Evolutionary conservation across 805 yeast species (phyloP).

Genomic region (Lipomyces spencermartinsiae): DNA sequence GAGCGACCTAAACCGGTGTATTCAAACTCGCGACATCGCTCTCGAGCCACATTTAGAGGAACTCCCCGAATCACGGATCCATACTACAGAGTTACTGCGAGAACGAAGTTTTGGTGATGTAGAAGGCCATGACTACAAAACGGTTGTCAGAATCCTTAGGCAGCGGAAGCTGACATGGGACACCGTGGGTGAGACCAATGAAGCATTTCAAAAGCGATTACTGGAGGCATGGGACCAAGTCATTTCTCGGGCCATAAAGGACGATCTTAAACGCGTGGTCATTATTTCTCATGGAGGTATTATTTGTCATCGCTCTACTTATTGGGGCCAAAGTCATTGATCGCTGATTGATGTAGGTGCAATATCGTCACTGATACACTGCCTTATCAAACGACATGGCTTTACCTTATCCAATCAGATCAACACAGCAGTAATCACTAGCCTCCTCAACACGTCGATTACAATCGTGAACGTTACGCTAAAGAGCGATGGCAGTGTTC

Average conservation of each 20-base stretch:
- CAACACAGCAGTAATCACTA: slow-evolving; percentile 14
- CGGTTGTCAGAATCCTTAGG: slow-evolving; percentile 14
- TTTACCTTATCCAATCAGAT: slow-evolving; percentile 22
- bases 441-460: slow-evolving; percentile 30
- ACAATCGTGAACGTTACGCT: slow-evolving; percentile 26
- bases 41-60: slow-evolving; percentile 10
- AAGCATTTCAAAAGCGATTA: slow-evolving; percentile 15
- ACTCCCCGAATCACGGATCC: slow-evolving; percentile 19
- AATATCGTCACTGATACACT: slow-evolving; percentile 26
- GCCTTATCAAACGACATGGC: slow-evolving; percentile 19
- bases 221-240: slow-evolving; percentile 28
- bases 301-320: not conserved
- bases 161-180: slow-evolving; percentile 22
- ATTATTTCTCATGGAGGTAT: slow-evolving; percentile 35
- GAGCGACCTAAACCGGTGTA: slow-evolving; percentile 28
- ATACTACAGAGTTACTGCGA: slow-evolving; percentile 19
- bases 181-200: slow-evolving; percentile 23
- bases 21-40: slow-evolving; percentile 32
- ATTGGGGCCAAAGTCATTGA: not conserved
- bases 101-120: slow-evolving; percentile 30
- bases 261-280: slow-evolving; percentile 22
- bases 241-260: slow-evolving; percentile 19
- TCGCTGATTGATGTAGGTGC: slow-evolving; percentile 16
- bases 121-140: slow-evolving; percentile 22
- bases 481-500: slow-evolving; percentile 12